phyloP scores from a whole-genome alignment of 2,329 filamentous ascomycete species.

The Malbranchea zuffiana region DNA sequence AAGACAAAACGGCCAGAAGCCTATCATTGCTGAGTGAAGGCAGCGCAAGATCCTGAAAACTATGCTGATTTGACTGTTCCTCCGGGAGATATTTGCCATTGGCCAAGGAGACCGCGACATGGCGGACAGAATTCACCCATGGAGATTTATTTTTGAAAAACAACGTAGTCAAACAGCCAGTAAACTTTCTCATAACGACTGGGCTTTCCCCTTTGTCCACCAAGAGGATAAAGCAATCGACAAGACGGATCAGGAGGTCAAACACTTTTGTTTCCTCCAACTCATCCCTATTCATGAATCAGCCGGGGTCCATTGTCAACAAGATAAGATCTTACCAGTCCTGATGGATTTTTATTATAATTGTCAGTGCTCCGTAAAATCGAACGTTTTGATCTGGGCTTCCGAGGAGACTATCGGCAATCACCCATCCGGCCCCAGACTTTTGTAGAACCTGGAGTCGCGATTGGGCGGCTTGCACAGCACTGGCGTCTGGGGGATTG shows the following conservation, averaged over 20 bases:
- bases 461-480: constrained; percentile 52
- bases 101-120: constrained; percentile 30
- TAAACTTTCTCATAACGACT: constrained; percentile 38
- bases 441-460: constrained; percentile 68
- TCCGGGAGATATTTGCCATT: constrained; percentile 29
- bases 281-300: constrained; percentile 24
- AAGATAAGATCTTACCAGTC: constrained; percentile 48
- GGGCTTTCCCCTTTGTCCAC: constrained; percentile 29
- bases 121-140: constrained; percentile 30
- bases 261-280: constrained; percentile 25
- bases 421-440: constrained; percentile 70
- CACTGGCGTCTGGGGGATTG: constrained; percentile 34
- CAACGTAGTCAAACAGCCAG: constrained; percentile 34
- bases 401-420: constrained; percentile 64
- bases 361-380: constrained; percentile 86
- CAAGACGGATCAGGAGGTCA: constrained; percentile 32
- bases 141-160: constrained; percentile 32
- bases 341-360: constrained; percentile 90
- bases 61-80: constrained; percentile 22
- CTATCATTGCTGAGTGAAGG: constrained; percentile 29
- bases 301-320: constrained; percentile 5
- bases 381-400: constrained; percentile 63
- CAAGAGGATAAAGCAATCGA: constrained; percentile 34
- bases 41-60: constrained; percentile 24
- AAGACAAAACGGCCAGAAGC: constrained; percentile 28